A percentile compares a stretch with the other conserved stretches of the same genome.
Conservation (phyloP, 352 stramenopile genomes). For the Pythium angustatum region DNA sequence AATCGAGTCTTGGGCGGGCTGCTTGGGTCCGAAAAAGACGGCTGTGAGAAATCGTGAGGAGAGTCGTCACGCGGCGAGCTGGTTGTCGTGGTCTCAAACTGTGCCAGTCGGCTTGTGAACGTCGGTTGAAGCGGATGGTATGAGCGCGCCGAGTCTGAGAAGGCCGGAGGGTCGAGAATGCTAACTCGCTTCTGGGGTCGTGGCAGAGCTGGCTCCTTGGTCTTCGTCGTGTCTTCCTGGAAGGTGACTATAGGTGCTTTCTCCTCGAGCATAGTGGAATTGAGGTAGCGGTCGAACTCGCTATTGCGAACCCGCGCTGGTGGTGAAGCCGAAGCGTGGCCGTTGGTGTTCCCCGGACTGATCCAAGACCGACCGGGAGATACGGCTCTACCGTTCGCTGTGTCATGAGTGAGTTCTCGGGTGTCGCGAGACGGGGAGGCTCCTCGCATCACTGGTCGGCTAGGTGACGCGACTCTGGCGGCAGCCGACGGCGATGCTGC, state of each 20-base stretch:
- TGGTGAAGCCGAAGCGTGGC: background rate
- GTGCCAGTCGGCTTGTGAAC: too few relatives aligned
- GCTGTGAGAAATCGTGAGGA: background rate
- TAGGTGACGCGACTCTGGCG: background rate
- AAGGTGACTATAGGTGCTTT: background rate
- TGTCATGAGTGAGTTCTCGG: background rate
- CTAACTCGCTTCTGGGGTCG: slow-evolving; percentile 24
- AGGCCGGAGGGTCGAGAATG: slow-evolving; percentile 13
- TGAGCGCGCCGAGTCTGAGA: background rate
- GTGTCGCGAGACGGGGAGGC: slow-evolving; percentile 1
- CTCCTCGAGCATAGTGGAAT: background rate
- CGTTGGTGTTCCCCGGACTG: background rate
- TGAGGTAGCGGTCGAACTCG: slow-evolving; percentile 16
- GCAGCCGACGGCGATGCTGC: background rate
- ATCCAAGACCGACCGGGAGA: background rate
- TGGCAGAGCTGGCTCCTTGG: background rate
- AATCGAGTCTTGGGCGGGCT: slow-evolving; percentile 18
- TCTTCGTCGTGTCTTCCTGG: background rate
- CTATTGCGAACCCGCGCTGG: background rate
- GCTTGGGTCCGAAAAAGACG: background rate
- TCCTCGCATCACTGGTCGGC: background rate
- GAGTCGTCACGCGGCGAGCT: background rate
- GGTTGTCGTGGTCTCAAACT: background rate
- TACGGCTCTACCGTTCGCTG: background rate
- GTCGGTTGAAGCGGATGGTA: too few relatives aligned